A percentile compares a stretch with the other conserved stretches of the same genome.
Conservation (phyloP, 2,329 filamentous ascomycete genomes). For the Alternaria sp. region DNA sequence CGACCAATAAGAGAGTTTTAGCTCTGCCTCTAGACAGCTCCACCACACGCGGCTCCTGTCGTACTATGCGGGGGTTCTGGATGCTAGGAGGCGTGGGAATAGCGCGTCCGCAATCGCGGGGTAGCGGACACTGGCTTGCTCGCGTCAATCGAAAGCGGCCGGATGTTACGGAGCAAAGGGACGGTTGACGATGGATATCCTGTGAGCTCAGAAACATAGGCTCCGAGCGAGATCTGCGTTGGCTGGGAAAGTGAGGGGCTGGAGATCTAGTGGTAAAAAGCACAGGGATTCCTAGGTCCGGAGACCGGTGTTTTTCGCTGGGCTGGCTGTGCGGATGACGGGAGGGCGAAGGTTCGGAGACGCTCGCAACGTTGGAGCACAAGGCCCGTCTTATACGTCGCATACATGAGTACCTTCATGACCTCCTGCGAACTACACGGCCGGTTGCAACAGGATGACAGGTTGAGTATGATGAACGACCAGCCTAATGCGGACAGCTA, state of each 20-base stretch:
- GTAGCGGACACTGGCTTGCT: slow-evolving; percentile 7
- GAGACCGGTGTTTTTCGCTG: neutral
- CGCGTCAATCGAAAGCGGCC: neutral
- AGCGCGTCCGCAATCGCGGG: slow-evolving; percentile 26
- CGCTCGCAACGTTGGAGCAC: neutral
- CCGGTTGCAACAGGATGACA: neutral
- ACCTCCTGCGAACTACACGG: neutral
- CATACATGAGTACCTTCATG: slow-evolving; percentile 11
- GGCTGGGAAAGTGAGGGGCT: neutral
- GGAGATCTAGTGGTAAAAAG: neutral
- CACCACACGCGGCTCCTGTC: slow-evolving; percentile 29
- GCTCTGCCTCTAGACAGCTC: slow-evolving; percentile 6
- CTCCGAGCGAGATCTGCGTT: neutral
- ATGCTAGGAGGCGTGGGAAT: slow-evolving; percentile 16
- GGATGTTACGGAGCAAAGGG: slow-evolving; percentile 9
- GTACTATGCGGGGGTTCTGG: slow-evolving; percentile 27
- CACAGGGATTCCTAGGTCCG: neutral
- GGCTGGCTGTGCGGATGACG: neutral
- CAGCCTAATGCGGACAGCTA: neutral
- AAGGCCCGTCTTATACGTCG: slow-evolving; percentile 10
- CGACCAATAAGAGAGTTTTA: slow-evolving; percentile 9
- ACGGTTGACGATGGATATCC: neutral
- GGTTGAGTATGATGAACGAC: neutral
- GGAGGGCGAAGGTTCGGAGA: neutral
- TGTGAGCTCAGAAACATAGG: neutral